phyloP scores from a whole-genome alignment of 202 grass and related monocot genomes.

The Digitaria exilis region DNA sequence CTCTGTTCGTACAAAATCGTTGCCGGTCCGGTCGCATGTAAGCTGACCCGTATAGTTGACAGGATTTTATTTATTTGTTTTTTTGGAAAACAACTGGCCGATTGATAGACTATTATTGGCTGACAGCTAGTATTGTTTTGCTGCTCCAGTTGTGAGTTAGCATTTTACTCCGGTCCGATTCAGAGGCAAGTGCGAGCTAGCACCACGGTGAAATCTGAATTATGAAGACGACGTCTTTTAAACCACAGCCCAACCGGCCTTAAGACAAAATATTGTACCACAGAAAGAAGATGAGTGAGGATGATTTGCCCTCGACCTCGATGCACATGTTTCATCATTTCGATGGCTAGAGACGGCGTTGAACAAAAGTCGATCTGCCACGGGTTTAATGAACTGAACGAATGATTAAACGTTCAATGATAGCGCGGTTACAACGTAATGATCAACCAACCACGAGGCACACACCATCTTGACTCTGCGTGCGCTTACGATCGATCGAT shows the following conservation, averaged over 20 bases:
- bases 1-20: neutral
- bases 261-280: neutral
- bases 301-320: neutral
- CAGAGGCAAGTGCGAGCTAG: neutral
- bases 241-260: neutral
- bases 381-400: too few species aligned
- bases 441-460: neutral
- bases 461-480: neutral
- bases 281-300: neutral
- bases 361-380: neutral
- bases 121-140: neutral
- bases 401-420: neutral
- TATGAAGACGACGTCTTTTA: neutral
- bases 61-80: too few species aligned
- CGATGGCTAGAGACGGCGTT: neutral
- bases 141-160: too few species aligned
- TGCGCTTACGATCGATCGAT: neutral
- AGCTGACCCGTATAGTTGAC: neutral
- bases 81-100: too few species aligned
- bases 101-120: neutral
- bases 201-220: neutral
- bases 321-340: neutral
- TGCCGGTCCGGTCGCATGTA: neutral
- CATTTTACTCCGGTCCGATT: too few species aligned
- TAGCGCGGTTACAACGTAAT: conserved; percentile 11